Conservation (phyloP, 257 asterid genomes). For the Ballota nigra region DNA sequence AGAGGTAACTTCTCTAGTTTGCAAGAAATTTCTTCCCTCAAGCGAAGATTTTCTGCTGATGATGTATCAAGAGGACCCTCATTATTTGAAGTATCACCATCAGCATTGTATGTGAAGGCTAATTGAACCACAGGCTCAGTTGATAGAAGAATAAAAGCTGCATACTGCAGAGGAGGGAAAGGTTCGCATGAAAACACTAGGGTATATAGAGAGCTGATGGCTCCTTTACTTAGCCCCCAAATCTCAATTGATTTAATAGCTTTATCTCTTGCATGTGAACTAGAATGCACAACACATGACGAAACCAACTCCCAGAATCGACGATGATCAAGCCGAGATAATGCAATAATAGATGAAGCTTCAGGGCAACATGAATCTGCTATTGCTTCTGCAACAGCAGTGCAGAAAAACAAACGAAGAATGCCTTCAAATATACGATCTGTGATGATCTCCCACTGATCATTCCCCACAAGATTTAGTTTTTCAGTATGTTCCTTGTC, state of each 20-base stretch:
- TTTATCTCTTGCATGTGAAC: slow-evolving; percentile 83
- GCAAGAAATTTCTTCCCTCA: slow-evolving; percentile 74
- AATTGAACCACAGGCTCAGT: slow-evolving; percentile 57
- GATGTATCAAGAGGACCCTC: slow-evolving; percentile 47
- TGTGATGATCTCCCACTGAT: slow-evolving; percentile 68
- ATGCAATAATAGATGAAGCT: slow-evolving; percentile 69
- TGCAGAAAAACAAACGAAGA: slow-evolving; percentile 84
- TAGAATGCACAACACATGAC: slow-evolving; percentile 63
- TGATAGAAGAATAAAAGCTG: slow-evolving; percentile 83
- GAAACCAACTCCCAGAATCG: slow-evolving; percentile 91
- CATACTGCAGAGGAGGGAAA: slow-evolving; percentile 71
- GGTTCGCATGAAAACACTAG: slow-evolving; percentile 76
- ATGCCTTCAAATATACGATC: slow-evolving; percentile 81
- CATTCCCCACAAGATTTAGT: slow-evolving; percentile 46
- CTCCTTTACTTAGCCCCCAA: slow-evolving; percentile 95
- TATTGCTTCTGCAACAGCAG: slow-evolving; percentile 77
- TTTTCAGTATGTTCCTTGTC: slow-evolving; percentile 39
- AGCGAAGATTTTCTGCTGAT: slow-evolving; percentile 52
- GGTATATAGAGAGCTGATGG: slow-evolving; percentile 75
- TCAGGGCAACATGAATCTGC: slow-evolving; percentile 47
- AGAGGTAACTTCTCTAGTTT: slow-evolving; percentile 57
- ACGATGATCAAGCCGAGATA: slow-evolving; percentile 60
- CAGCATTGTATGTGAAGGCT: slow-evolving; percentile 47
- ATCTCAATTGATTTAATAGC: slow-evolving; percentile 83
- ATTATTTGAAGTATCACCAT: slow-evolving; percentile 38